Evolutionary conservation across 2,329 filamentous ascomycete genomes (phyloP).

Genomic region (Madurella fahalii): DNA sequence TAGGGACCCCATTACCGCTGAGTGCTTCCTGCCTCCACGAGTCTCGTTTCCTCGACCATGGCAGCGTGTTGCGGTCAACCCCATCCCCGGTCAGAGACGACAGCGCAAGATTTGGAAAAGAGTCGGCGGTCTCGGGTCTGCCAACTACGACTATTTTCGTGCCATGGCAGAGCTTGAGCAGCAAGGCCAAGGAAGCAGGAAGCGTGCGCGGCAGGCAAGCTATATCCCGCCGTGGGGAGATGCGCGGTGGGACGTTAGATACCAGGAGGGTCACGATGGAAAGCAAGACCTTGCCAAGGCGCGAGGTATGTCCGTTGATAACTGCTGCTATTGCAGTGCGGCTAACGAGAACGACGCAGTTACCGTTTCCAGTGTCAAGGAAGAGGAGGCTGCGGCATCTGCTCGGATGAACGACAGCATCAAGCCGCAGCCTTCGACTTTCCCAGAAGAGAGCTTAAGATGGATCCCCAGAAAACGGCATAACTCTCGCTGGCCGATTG

Average conservation of each 20-base stretch:
- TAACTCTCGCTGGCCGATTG: conserved; percentile 31
- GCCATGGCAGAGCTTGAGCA: conserved; percentile 32
- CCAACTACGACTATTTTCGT: conserved; percentile 16
- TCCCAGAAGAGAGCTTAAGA: conserved; percentile 22
- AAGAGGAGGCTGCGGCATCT: conserved; percentile 3
- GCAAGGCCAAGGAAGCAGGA: conserved; percentile 33
- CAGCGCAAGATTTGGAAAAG: conserved; percentile 32
- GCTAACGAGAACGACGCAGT: conserved; percentile 11
- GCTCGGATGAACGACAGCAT: background rate
- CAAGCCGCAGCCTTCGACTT: conserved; percentile 17
- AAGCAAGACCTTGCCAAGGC: conserved; percentile 24
- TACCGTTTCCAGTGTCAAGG: conserved; percentile 11
- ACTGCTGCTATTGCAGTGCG: background rate
- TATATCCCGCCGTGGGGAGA: conserved; percentile 33
- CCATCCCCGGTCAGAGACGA: conserved; percentile 16
- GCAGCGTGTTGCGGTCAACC: conserved; percentile 30
- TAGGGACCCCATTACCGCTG: conserved; percentile 23
- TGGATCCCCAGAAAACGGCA: conserved; percentile 32
- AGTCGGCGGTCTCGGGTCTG: conserved; percentile 18
- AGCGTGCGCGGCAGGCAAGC: conserved; percentile 29
- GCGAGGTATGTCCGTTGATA: conserved; percentile 21
- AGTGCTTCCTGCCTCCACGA: conserved; percentile 24
- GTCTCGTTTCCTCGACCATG: conserved; percentile 27
- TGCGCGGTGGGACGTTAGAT: conserved; percentile 29
- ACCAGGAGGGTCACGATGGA: conserved; percentile 9